Percentiles rank a stretch among this genome's conserved stretches.
These are phyloP conservation scores for Pseudonitzschia delicatissima DNA, from an alignment of 108 stramenopile genomes.

Conservation along the genomic window DNA sequence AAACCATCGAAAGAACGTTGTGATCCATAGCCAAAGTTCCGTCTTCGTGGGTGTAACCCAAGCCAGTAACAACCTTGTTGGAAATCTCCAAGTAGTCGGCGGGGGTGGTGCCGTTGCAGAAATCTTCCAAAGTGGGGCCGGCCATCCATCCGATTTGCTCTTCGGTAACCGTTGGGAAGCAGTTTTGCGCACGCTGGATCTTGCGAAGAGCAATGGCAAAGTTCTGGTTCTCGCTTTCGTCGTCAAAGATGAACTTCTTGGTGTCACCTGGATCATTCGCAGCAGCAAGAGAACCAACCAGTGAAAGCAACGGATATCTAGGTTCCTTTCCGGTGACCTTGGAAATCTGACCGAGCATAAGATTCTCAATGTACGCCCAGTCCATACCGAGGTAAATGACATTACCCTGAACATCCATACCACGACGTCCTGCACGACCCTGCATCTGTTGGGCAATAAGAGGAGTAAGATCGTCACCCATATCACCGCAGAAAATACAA, in stretches of 20 bases:
- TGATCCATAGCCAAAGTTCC: slow-evolving; percentile 84
- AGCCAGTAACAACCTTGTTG: slow-evolving; percentile 57
- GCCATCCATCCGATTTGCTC: slow-evolving; percentile 85
- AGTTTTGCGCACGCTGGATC: slow-evolving; percentile 69
- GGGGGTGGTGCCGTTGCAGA: slow-evolving; percentile 59
- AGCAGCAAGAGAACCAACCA: slow-evolving; percentile 86
- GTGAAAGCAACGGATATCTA: slow-evolving; percentile 91
- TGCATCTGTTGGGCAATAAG: slow-evolving; percentile 99
- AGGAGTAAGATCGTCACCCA: slow-evolving; percentile 88
- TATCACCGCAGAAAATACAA: slow-evolving; percentile 97
- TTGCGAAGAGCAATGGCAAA: slow-evolving; percentile 72
- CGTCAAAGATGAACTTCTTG: slow-evolving; percentile 68
- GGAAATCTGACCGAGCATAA: slow-evolving; percentile 98
- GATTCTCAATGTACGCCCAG: slow-evolving; percentile 93
- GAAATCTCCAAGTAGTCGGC: slow-evolving; percentile 73
- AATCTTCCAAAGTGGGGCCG: slow-evolving; percentile 75
- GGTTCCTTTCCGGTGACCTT: slow-evolving; percentile 94
- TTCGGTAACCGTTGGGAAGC: slow-evolving; percentile 80
- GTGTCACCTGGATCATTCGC: slow-evolving; percentile 80
- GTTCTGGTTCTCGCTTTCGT: slow-evolving; percentile 38
- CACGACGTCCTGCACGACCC: slow-evolving; percentile 97
- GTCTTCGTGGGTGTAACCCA: slow-evolving; percentile 76
- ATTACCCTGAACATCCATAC: slow-evolving; percentile 99
- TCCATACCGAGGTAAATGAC: slow-evolving; percentile 97
- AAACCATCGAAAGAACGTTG: slow-evolving; percentile 80